These are phyloP conservation scores for Scutellaria baicalensis DNA, from an alignment of 257 asterid species.

Conservation along the genomic window DNA sequence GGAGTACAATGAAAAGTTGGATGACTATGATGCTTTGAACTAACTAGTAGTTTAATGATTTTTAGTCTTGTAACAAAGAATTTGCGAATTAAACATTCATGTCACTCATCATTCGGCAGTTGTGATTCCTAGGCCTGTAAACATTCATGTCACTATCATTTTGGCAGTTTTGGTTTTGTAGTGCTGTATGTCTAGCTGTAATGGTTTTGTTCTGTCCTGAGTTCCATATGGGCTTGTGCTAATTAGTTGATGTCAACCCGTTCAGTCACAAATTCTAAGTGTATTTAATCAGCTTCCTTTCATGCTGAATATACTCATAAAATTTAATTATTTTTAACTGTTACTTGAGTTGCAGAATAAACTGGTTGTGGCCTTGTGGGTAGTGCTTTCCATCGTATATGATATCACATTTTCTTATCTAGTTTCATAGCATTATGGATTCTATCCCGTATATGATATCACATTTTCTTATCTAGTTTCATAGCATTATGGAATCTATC, in stretches of 20 bases:
- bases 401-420: neutral
- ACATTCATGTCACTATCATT: neutral
- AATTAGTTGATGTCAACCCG: neutral
- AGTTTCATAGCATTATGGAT: neutral
- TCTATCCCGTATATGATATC: neutral
- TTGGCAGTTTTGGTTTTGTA: neutral
- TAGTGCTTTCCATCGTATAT: neutral
- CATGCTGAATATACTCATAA: neutral
- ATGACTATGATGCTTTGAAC: constrained; percentile 80
- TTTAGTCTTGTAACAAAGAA: neutral
- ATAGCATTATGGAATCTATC: neutral
- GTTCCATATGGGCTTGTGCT: neutral
- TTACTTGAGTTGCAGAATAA: neutral
- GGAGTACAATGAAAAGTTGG: constrained; percentile 78
- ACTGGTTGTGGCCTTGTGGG: neutral
- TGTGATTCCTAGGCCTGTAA: neutral
- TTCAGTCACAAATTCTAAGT: neutral
- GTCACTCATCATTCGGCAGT: neutral
- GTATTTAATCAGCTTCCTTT: neutral
- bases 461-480: neutral
- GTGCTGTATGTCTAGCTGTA: neutral
- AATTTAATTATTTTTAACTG: neutral
- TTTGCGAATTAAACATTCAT: neutral
- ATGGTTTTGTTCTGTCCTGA: neutral
- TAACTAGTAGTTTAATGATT: constrained; percentile 21